A percentile compares a stretch with the other conserved stretches of the same genome.
phyloP scores from a whole-genome alignment of 257 asterid genomes.

The Solanum bukasovii region DNA sequence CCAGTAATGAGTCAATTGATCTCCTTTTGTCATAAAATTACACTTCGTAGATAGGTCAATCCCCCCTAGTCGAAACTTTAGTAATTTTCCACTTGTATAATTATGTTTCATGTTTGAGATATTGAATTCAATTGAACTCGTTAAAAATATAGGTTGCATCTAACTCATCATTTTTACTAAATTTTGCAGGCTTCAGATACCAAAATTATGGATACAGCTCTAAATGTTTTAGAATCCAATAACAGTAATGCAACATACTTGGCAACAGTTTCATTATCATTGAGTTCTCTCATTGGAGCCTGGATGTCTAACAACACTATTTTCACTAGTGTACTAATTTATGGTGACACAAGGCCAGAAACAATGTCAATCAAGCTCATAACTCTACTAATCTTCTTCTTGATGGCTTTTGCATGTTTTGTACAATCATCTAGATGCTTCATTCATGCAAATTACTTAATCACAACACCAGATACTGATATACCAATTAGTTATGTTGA shows the following conservation, averaged over 20 bases:
- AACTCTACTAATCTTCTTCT: slow-evolving; percentile 20
- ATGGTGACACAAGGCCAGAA: slow-evolving; percentile 30
- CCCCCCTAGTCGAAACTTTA: neutral
- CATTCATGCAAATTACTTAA: slow-evolving; percentile 39
- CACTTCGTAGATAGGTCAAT: neutral
- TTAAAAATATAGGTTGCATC: neutral
- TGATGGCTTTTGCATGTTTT: slow-evolving; percentile 35
- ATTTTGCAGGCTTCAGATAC: neutral
- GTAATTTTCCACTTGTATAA: neutral
- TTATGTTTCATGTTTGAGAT: neutral
- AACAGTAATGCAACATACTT: slow-evolving; percentile 28
- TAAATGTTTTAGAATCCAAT: slow-evolving; percentile 8
- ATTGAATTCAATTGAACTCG: neutral
- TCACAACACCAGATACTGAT: slow-evolving; percentile 36
- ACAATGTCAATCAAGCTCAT: slow-evolving; percentile 26
- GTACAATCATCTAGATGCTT: slow-evolving; percentile 27
- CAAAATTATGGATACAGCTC: neutral
- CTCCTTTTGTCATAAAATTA: neutral
- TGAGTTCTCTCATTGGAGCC: slow-evolving; percentile 41
- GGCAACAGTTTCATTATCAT: slow-evolving; percentile 31
- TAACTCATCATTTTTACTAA: no score
- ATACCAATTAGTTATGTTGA: slow-evolving; percentile 25
- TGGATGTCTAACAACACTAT: slow-evolving; percentile 33
- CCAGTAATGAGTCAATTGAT: neutral
- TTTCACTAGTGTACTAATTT: slow-evolving; percentile 13